Percentiles rank a stretch among this genome's conserved stretches.
phyloP scores from a whole-genome alignment of 176 grass and related monocot species.

The Hyparrhenia diplandra region DNA sequence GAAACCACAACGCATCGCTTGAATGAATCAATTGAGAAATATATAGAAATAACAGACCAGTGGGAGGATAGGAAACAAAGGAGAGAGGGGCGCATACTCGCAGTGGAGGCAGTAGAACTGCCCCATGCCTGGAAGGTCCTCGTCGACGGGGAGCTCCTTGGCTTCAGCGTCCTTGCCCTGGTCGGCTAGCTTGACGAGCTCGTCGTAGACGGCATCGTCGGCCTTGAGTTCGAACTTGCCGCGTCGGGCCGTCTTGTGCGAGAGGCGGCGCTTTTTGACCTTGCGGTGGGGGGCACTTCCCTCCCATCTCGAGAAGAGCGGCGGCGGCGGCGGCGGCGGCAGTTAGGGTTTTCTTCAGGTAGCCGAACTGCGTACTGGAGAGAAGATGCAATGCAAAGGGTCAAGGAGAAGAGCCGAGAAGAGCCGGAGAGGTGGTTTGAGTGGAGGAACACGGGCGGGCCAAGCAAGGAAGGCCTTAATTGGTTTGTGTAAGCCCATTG shows the following conservation, averaged over 20 bases:
- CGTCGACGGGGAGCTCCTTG: slow-evolving; percentile 61
- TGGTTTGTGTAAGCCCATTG: too few species aligned
- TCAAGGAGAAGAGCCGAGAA: neutral
- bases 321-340: slow-evolving; percentile 12
- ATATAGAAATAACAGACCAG: too few species aligned
- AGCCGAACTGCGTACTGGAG: neutral
- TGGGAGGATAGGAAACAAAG: too few species aligned
- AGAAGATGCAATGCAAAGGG: neutral
- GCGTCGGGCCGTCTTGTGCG: slow-evolving; percentile 75
- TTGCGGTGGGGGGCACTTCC: slow-evolving; percentile 96
- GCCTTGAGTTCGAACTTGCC: slow-evolving; percentile 88
- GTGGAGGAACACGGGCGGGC: too few species aligned
- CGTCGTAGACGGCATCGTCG: slow-evolving; percentile 78
- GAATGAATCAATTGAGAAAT: neutral
- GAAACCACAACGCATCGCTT: neutral
- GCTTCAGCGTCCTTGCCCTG: slow-evolving; percentile 28
- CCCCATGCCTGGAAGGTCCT: slow-evolving; percentile 86
- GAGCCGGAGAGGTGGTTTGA: too few species aligned
- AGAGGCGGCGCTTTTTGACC: slow-evolving; percentile 91
- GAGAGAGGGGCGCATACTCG: too few species aligned
- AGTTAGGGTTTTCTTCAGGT: slow-evolving; percentile 26
- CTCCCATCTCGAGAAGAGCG: slow-evolving; percentile 51
- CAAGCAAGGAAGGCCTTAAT: too few species aligned
- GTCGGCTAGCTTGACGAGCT: slow-evolving; percentile 82
- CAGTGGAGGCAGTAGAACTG: too few species aligned